These are phyloP conservation scores for Adenanthera pavonina DNA, from an alignment of 306 rosid genomes.

Conservation along the genomic window DNA sequence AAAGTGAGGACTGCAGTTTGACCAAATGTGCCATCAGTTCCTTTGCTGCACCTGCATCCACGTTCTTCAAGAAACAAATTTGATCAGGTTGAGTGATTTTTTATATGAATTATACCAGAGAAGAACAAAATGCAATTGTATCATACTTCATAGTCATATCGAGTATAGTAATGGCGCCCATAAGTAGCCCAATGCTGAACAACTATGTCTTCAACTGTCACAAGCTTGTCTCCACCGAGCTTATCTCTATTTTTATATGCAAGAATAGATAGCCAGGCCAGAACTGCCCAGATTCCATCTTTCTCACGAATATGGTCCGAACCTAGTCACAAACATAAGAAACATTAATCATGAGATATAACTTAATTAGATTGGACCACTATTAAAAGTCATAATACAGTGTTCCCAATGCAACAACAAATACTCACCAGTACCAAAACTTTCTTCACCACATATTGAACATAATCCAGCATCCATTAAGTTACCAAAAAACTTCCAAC, in stretches of 20 bases:
- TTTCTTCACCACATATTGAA: slow-evolving; percentile 97
- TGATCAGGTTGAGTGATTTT: slow-evolving; percentile 37
- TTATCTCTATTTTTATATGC: slow-evolving; percentile 85
- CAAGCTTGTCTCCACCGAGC: slow-evolving; percentile 75
- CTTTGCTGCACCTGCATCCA: slow-evolving; percentile 94
- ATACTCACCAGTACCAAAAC: slow-evolving; percentile 93
- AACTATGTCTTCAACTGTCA: slow-evolving; percentile 94
- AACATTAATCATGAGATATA: slow-evolving; percentile 40
- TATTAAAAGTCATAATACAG: slow-evolving; percentile 10
- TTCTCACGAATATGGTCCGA: slow-evolving; percentile 98
- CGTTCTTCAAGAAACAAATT: slow-evolving; percentile 69
- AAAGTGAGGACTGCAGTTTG: slow-evolving; percentile 84
- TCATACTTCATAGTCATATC: slow-evolving; percentile 91
- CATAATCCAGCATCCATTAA: slow-evolving; percentile 97
- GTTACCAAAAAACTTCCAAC: slow-evolving; percentile 98
- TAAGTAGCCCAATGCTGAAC: slow-evolving; percentile 92
- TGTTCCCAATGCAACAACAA: slow-evolving; percentile 33
- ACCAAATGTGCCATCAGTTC: slow-evolving; percentile 90
- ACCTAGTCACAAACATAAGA: slow-evolving; percentile 57
- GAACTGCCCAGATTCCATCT: slow-evolving; percentile 99
- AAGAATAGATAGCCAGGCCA: slow-evolving; percentile 93
- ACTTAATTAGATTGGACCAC: slow-evolving; percentile 4
- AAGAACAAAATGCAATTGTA: slow-evolving; percentile 17
- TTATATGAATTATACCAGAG: slow-evolving; percentile 9
- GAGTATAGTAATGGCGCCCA: slow-evolving; percentile 95